Conservation (phyloP, 306 rosid species). For the Comarum palustre region DNA sequence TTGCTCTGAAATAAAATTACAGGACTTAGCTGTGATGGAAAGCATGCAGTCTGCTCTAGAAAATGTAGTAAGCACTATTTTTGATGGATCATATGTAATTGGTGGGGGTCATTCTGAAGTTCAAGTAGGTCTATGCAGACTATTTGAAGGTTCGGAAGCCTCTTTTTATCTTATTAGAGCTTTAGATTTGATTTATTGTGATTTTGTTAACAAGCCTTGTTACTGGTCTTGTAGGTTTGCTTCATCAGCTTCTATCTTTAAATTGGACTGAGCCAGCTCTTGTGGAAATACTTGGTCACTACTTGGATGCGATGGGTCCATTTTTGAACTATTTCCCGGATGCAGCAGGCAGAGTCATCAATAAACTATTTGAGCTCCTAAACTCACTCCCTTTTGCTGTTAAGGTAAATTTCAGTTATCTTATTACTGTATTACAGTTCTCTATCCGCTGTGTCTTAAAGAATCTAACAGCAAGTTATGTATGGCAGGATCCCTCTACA, state of each 20-base stretch:
- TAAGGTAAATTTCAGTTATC: conserved; percentile 48
- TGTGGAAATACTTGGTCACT: conserved; percentile 85
- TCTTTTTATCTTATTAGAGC: conserved; percentile 16
- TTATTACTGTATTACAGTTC: conserved; percentile 15
- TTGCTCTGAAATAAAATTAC: conserved; percentile 24
- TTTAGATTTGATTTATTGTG: conserved; percentile 18
- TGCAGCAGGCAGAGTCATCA: conserved; percentile 87
- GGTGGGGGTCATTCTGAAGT: conserved; percentile 53
- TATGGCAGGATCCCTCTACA: conserved; percentile 69
- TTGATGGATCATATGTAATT: conserved; percentile 68
- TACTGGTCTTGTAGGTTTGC: conserved; percentile 66
- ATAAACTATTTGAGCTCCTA: conserved; percentile 86
- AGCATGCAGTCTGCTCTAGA: conserved; percentile 88
- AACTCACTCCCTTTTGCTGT: conserved; percentile 67
- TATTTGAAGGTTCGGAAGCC: conserved; percentile 66
- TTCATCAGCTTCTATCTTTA: conserved; percentile 76
- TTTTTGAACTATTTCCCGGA: conserved; percentile 81
- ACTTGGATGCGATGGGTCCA: conserved; percentile 86
- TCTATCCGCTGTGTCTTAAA: conserved; percentile 12
- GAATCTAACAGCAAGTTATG: conserved; percentile 21
- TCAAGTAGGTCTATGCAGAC: conserved; percentile 61
- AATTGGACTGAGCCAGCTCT: conserved; percentile 86
- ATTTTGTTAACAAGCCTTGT: conserved; percentile 16
- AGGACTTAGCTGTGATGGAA: conserved; percentile 84
- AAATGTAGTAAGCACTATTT: conserved; percentile 65